Base-by-base conservation (phyloP, 208 protist genomes). In the Leishmania braziliensis region DNA sequence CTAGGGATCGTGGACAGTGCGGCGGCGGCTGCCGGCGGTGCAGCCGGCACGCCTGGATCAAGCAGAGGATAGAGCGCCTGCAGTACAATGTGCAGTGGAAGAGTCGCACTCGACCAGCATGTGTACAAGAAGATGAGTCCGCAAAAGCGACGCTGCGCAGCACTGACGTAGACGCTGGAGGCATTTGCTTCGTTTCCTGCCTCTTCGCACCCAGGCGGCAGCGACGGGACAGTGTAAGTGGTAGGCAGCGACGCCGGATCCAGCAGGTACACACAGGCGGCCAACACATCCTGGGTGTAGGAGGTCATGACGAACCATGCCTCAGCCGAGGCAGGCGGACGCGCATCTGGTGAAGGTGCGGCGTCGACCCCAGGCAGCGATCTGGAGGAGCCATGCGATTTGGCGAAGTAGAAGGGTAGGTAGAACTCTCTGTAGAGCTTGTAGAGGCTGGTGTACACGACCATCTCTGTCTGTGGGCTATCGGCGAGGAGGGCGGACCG, bases 11-110 rank as follows among this genome's bases (percentile, higher is more conserved):
- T 6, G 12, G n/a, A 48, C 29, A 51, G 26, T 54, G 6, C 18
- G 12, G 58, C 8, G 66, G 43, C 14, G 9, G 39, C 18, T 18
- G 39, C 50, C 39, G 6, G 46, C 10, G 51, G 46, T 54, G 77
- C 3, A 10, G 14, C 50, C 75, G 77, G 39, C 46, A 53, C 26
- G 18, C 12, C 53, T 43, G 43, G 18, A 48, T 92, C 86, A 36
- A 97, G 87, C 50, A 97, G 83, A 1, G 94, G 92, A 79, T 96
- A 96, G 39, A 97, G 87, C 0, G 92, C 88, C 14, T 83, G 75
- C 2, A 95, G 78, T 4, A 96, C 81, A 36, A 75, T 70, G 20
- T 82, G 62, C 53, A 84, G 54, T 1, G 87, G 88, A 14, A 93
- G 74, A 2, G 82, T 53, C 3, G 69, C n/a, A 16, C 74, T 63